Percentiles rank a stretch among this genome's conserved stretches.
These are phyloP conservation scores for Hyaloscypha finlandica DNA, from an alignment of 495 filamentous ascomycete species.

Conservation along the genomic window DNA sequence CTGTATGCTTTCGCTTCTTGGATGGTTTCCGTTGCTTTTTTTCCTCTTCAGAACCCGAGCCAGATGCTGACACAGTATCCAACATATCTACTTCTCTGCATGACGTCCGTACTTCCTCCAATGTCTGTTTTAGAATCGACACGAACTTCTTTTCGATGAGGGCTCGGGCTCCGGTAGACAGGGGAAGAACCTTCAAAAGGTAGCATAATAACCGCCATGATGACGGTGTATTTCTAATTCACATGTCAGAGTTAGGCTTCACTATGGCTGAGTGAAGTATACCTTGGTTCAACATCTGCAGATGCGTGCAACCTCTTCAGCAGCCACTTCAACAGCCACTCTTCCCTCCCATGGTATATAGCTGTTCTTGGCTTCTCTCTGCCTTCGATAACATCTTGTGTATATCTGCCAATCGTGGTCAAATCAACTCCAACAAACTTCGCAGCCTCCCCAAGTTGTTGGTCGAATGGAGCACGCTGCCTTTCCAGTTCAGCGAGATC, in stretches of 20 bases:
- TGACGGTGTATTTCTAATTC: conserved; percentile 36
- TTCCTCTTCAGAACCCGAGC: background rate
- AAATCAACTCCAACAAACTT: conserved; percentile 32
- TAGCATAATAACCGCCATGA: conserved; percentile 53
- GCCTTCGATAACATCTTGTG: conserved; percentile 39
- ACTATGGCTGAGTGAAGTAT: conserved; percentile 6
- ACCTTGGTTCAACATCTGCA: conserved; percentile 31
- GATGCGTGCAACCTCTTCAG: conserved; percentile 57
- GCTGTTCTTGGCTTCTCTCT: conserved; percentile 29
- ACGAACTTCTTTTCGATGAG: conserved; percentile 54
- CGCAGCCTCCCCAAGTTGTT: conserved; percentile 32
- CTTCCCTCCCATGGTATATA: conserved; percentile 48
- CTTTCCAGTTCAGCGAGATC: conserved; percentile 31
- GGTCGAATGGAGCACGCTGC: conserved; percentile 29
- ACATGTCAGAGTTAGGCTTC: conserved; percentile 29
- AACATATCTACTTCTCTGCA: background rate
- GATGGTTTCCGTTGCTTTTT: conserved; percentile 27
- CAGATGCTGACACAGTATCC: conserved; percentile 28
- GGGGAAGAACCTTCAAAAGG: conserved; percentile 47
- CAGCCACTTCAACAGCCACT: conserved; percentile 70
- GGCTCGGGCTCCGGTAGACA: conserved; percentile 48
- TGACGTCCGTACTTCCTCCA: conserved; percentile 35
- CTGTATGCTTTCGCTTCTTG: conserved; percentile 45
- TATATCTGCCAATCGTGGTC: conserved; percentile 28
- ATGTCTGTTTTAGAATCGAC: conserved; percentile 44